These are phyloP conservation scores for Fraxinus angustifolia DNA, from an alignment of 305 asterid species.

Conservation along the genomic window DNA sequence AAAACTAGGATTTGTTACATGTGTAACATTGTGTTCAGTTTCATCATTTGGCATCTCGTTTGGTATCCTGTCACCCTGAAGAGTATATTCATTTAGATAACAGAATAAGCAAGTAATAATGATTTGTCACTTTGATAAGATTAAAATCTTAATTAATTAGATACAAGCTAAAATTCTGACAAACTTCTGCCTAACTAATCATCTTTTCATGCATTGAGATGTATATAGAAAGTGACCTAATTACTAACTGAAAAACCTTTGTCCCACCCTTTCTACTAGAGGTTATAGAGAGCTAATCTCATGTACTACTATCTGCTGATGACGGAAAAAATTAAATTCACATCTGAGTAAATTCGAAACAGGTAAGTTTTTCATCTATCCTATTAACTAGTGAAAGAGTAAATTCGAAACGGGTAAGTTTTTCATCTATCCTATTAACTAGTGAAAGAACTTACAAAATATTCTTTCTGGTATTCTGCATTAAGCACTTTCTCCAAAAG, in stretches of 20 bases:
- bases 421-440: conserved; percentile 4
- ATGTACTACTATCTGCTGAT: not conserved
- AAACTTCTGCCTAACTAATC: not conserved
- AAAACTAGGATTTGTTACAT: conserved; percentile 31
- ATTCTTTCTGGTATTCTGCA: conserved; percentile 63
- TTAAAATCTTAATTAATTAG: not conserved
- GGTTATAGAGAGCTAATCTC: not conserved
- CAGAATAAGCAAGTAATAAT: not conserved
- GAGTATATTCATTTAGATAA: conserved; percentile 26
- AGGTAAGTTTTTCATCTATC: not conserved
- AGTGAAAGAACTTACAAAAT: conserved; percentile 56
- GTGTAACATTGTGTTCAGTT: conserved; percentile 46
- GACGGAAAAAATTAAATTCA: not conserved
- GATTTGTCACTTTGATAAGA: not conserved
- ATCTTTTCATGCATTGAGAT: not conserved
- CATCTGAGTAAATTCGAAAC: not conserved
- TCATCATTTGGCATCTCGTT: conserved; percentile 40
- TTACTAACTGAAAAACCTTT: not conserved
- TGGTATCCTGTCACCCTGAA: conserved; percentile 60
- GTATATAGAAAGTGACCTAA: not conserved
- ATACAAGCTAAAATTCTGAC: conserved; percentile 9
- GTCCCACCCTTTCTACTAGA: not conserved
- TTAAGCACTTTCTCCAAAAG: conserved; percentile 84
- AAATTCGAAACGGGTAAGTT: not conserved
- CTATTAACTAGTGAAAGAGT: conserved; percentile 17